Base-by-base conservation (phyloP, 805 yeast genomes). In the Zygotorulaspora danielsina region DNA sequence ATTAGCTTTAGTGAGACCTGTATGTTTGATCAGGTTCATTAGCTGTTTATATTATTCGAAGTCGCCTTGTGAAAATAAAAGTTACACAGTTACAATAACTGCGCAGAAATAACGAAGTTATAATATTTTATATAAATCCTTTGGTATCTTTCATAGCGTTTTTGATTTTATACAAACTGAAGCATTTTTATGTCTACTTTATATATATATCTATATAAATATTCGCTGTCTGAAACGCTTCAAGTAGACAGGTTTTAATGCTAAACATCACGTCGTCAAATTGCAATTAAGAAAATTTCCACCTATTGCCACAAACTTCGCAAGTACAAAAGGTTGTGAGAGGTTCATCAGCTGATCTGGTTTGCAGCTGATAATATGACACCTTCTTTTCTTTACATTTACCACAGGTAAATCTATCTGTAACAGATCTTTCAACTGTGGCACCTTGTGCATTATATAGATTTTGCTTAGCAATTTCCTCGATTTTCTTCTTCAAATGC, bases 301-400 rank as follows among this genome's bases (percentile, higher is more conserved):
- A 93, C 64, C 97, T 78, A 59, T 93, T 87, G 47, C 97, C 97
- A 70, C 98, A 93, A 50, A 78, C 86, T 57, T 89, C 97, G 70
- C 98, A 93, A 3, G 96, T 89, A 70, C 98, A 93, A 62, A 93
- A 93, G 1, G 98, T 93, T 6, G 98, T 93, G 56, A 93, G 75
- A 44, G 98, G 98, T 66, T 93, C 98, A 77, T 93, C 98, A 13
- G 98, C 98, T 42, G 96, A 85, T 66, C 98, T 75, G 22, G 98
- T 93, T 71, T 93, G 98, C 82, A 93, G 76, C 69, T 93, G 98
- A 65, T 89, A 90, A 64, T 93, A 93, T 53, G 95, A 84, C 29
- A 93, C 98, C 70, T 87, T 88, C 73, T 89, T 88, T 63, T 88
- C 90, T 66, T 90, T 93, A 76, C 98, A 93, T 64, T 90, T 93